Base-by-base conservation (phyloP, 2,329 filamentous ascomycete genomes). In the Talaromyces sp. region DNA sequence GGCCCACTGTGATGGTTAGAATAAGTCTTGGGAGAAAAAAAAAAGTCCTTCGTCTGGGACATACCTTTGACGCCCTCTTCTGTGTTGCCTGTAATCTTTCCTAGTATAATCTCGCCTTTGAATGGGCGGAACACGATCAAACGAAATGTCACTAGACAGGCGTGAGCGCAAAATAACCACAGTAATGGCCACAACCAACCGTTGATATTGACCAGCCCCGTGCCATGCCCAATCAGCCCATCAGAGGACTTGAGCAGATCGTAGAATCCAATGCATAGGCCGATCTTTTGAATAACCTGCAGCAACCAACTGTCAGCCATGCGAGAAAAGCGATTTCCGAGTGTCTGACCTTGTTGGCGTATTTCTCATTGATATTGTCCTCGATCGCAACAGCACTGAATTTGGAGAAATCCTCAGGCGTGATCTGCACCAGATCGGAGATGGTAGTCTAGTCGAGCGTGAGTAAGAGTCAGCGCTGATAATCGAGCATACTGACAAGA, bases 341-440 rank as follows among this genome's bases (percentile, higher is more conserved):
- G 41, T 27, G 10, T 3, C 58, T 31, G 56, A 91, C 89, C 77
- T 93, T 95, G 78, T 99, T 97, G 62, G 93, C 87, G 76, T 97
- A 99, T 78, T 99, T 99, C 64, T 87, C 84, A 74, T 99, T 98
- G 78, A 99, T 95, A 69, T 95, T 95, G 78, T 99, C 93, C 77
- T 97, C 92, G 64, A 99, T 91, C 1, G 92, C 91, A 64, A 92
- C 84, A 32, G 86, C 84, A 70, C 90, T 96, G 65, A 77, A 76
- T 75, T 95, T 95, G 63, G 87, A 84, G 72, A 98, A 96, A 72
- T 97, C 90, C 69, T 91, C 85, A 1, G 95, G 95, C 32, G 86
- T 84, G 77, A 99, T 96, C 77, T 96, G 91, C 67, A 99, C 91
- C 68, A 99, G 83, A 80, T 99, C 95, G 68, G 92, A 89, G 68